These are phyloP conservation scores for Liquidambar formosana DNA, from an alignment of 164 flowering plant species.

Conservation along the genomic window DNA sequence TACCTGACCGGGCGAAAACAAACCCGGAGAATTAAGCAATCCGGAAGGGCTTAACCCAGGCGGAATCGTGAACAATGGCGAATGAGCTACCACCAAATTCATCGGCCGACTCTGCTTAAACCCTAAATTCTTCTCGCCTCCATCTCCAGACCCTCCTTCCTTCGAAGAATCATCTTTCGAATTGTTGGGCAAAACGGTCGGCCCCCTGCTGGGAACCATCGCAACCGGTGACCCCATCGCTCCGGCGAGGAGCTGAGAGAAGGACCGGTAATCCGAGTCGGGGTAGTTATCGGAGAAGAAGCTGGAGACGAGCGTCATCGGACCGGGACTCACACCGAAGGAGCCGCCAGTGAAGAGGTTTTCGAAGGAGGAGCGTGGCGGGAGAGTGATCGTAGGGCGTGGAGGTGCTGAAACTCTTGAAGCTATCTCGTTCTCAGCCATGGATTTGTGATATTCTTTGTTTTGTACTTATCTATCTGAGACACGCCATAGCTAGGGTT, in stretches of 20 bases:
- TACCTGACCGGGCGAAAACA: constrained; percentile 74
- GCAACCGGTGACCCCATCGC: constrained; percentile 79
- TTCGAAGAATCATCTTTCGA: constrained; percentile 9
- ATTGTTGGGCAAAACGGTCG: constrained; percentile 7
- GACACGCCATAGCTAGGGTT: no score
- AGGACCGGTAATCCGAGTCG: constrained; percentile 54
- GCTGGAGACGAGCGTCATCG: constrained; percentile 75
- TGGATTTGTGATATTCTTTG: background rate
- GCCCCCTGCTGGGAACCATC: background rate
- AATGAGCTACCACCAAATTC: constrained; percentile 51
- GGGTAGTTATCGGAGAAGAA: constrained; percentile 67
- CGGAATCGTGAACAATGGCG: constrained; percentile 67
- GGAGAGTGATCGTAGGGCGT: constrained; percentile 62
- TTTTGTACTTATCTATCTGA: no score
- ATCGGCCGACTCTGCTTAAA: constrained; percentile 62
- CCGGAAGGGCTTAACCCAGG: constrained; percentile 85
- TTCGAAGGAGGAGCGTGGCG: constrained; percentile 58
- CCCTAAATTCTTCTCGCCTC: constrained; percentile 27
- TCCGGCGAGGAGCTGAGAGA: constrained; percentile 93
- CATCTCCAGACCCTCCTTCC: constrained; percentile 17
- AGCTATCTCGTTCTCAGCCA: constrained; percentile 27
- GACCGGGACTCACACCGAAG: constrained; percentile 78
- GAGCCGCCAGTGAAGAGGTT: constrained; percentile 45
- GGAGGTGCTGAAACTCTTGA: constrained; percentile 17
- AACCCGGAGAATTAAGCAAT: constrained; percentile 76